These are phyloP conservation scores for Diplodia intermedia DNA, from an alignment of 2,329 filamentous ascomycete species.

Conservation along the genomic window DNA sequence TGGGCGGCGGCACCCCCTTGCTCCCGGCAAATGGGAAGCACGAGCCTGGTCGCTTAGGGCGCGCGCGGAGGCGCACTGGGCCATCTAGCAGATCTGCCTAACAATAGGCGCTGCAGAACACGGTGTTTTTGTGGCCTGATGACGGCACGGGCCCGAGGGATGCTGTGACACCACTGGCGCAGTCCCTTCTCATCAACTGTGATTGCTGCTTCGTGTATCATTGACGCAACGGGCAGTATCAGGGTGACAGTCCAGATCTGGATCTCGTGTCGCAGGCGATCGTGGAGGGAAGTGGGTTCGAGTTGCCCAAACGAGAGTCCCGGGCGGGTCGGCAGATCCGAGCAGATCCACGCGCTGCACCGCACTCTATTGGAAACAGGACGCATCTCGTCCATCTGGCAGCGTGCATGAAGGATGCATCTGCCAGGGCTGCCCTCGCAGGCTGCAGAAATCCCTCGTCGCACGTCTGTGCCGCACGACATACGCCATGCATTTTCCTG, in stretches of 20 bases:
- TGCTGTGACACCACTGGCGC: background rate
- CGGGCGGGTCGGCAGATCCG: conserved; percentile 13
- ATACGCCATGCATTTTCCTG: background rate
- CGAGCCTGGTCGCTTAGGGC: conserved; percentile 2
- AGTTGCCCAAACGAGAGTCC: background rate
- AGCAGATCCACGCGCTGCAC: background rate
- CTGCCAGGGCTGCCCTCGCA: too few species aligned
- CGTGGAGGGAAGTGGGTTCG: background rate
- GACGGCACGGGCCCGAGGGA: background rate
- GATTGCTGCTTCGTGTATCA: background rate
- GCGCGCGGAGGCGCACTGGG: background rate
- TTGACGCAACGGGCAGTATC: background rate
- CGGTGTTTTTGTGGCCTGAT: conserved; percentile 2
- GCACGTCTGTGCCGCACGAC: conserved; percentile 15
- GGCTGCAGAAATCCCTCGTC: conserved; percentile 12
- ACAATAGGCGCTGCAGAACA: conserved; percentile 2
- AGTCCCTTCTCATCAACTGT: background rate
- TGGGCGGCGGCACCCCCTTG: background rate
- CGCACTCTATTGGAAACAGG: background rate
- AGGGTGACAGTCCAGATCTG: too few species aligned
- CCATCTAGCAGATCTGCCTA: conserved; percentile 7
- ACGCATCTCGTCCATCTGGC: too few species aligned
- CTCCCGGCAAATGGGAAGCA: background rate
- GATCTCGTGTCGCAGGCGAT: background rate
- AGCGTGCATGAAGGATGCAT: too few species aligned